These are phyloP conservation scores for Gypsophila paniculata DNA, from an alignment of 179 eudicot species.

Conservation along the genomic window DNA sequence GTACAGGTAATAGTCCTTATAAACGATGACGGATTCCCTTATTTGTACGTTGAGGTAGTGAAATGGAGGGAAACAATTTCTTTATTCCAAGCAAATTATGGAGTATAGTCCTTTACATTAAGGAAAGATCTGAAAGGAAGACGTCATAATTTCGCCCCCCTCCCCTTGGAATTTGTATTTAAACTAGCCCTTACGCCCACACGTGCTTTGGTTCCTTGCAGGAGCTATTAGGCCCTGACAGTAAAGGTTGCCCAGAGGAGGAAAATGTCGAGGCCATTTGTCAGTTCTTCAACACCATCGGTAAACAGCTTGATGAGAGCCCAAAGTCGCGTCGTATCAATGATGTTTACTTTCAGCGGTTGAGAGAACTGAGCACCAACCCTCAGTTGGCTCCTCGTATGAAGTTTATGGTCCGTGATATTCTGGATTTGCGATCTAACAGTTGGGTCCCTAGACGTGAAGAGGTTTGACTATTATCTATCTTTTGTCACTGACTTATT, in stretches of 20 bases:
- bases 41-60: too few species aligned
- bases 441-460: conserved; percentile 92
- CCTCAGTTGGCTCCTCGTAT: conserved; percentile 72
- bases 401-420: conserved; percentile 82
- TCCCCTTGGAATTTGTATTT: too few species aligned
- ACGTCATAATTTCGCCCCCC: not conserved
- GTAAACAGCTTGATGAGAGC: conserved; percentile 92
- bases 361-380: conserved; percentile 66
- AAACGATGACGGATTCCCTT: not conserved
- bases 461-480: conserved; percentile 52
- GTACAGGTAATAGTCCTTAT: conserved; percentile 55
- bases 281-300: conserved; percentile 83
- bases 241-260: conserved; percentile 71
- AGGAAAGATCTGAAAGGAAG: not conserved
- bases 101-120: not conserved
- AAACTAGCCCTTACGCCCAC: not conserved
- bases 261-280: conserved; percentile 96
- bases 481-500: not conserved
- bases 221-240: conserved; percentile 80
- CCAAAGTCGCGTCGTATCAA: conserved; percentile 65
- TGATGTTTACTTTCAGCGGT: conserved; percentile 59
- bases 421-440: conserved; percentile 72
- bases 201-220: conserved; percentile 25
- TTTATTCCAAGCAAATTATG: not conserved
- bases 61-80: not conserved